Evolutionary conservation across 2,329 filamentous ascomycete species (phyloP).

Genomic region (Colletotrichum spinosum): DNA sequence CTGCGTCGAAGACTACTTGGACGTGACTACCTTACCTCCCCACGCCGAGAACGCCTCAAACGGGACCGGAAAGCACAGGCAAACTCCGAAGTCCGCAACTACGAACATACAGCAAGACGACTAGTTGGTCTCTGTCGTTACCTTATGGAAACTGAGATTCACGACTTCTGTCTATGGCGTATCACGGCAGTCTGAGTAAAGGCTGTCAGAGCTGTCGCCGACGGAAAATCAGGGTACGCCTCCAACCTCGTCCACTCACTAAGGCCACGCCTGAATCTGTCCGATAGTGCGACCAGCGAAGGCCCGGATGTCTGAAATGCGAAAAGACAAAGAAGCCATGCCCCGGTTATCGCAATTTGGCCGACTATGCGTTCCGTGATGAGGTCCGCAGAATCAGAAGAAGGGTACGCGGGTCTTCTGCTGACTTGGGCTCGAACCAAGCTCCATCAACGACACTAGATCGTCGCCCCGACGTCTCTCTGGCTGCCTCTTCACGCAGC

Average conservation of each 20-base stretch:
- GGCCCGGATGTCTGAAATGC: conserved; percentile 42
- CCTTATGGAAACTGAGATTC: background rate
- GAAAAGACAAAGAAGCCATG: conserved; percentile 40
- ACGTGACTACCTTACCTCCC: no score
- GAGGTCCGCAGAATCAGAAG: conserved; percentile 40
- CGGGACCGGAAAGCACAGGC: background rate
- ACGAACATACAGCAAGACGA: background rate
- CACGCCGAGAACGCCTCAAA: background rate
- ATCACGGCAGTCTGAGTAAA: conserved; percentile 41
- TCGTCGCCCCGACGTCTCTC: background rate
- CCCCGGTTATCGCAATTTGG: conserved; percentile 42
- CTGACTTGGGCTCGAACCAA: no score
- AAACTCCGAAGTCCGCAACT: background rate
- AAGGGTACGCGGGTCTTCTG: conserved; percentile 5
- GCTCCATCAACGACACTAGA: no score
- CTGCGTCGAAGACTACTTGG: no score
- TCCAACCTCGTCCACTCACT: background rate
- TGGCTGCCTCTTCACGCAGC: no score
- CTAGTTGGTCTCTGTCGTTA: background rate
- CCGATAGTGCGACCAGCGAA: conserved; percentile 42
- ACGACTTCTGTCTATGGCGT: conserved; percentile 38
- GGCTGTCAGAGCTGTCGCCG: conserved; percentile 44
- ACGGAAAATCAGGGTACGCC: conserved; percentile 43
- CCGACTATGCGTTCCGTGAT: conserved; percentile 42
- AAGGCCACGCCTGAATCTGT: no score